Conservation (phyloP, 164 flowering plant species). For the Vitis rotundifolia region DNA sequence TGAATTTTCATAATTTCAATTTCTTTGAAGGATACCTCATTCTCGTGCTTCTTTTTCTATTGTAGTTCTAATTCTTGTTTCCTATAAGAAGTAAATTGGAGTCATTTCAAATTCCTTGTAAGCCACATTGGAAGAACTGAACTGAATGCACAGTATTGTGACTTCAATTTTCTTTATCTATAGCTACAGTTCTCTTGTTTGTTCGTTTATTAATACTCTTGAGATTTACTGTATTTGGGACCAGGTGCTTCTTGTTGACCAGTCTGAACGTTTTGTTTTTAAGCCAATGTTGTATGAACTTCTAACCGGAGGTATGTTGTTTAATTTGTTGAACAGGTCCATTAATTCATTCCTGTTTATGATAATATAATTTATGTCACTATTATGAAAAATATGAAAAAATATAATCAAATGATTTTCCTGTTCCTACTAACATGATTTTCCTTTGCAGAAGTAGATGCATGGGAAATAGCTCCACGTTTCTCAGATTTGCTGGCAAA, state of each 20-base stretch:
- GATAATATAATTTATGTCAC: neutral
- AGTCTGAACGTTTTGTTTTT: conserved; percentile 91
- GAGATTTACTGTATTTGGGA: conserved; percentile 14
- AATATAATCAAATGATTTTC: too few species aligned
- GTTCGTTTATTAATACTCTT: neutral
- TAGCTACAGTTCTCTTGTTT: neutral
- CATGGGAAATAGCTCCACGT: conserved; percentile 98
- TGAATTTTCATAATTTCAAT: too few species aligned
- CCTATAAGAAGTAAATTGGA: too few species aligned
- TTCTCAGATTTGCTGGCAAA: conserved; percentile 78
- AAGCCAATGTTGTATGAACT: conserved; percentile 97
- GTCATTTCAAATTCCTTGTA: too few species aligned
- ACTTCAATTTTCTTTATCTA: neutral
- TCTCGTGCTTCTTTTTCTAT: too few species aligned
- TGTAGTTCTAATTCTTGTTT: too few species aligned
- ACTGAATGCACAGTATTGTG: too few species aligned
- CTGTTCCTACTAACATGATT: conserved; percentile 1
- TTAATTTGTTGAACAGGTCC: conserved; percentile 1
- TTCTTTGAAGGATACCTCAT: too few species aligned
- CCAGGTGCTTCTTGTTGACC: conserved; percentile 92
- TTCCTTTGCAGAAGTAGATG: conserved; percentile 83
- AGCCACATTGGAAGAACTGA: too few species aligned
- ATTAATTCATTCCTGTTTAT: neutral
- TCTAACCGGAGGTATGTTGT: conserved; percentile 84
- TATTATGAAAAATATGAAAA: too few species aligned